phyloP scores from a whole-genome alignment of 1,284 basidiomycete genomes.

The Butyriboletus pseudospeciosus region DNA sequence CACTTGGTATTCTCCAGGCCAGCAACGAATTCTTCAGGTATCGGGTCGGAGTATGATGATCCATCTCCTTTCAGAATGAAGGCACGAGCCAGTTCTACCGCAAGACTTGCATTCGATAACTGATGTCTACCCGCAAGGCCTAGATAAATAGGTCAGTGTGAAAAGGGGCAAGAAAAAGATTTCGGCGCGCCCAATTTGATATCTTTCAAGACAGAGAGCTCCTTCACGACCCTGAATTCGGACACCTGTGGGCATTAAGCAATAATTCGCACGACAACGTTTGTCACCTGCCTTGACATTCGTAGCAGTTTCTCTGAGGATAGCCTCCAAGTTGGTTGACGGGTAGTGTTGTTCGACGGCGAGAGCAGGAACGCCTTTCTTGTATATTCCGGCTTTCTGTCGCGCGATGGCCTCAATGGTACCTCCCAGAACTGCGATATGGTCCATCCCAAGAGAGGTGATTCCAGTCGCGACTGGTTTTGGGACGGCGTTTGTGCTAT shows the following conservation, averaged over 20 bases:
- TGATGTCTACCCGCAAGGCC: constrained; percentile 92
- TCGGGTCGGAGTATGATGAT: constrained; percentile 24
- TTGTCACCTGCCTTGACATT: constrained; percentile 52
- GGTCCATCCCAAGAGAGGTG: constrained; percentile 89
- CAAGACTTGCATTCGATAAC: constrained; percentile 84
- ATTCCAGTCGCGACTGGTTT: constrained; percentile 87
- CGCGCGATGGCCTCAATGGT: constrained; percentile 88
- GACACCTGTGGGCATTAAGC: constrained; percentile 45
- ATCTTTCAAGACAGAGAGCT: constrained; percentile 43
- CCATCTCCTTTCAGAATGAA: constrained; percentile 48
- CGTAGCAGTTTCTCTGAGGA: constrained; percentile 63
- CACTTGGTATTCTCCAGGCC: constrained; percentile 76
- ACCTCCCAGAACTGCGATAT: constrained; percentile 86
- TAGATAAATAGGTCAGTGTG: constrained; percentile 26
- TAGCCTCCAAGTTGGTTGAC: constrained; percentile 61
- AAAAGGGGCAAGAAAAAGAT: neutral
- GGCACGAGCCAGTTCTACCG: constrained; percentile 67
- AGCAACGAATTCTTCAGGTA: constrained; percentile 54
- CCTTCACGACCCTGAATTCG: constrained; percentile 57
- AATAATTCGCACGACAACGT: neutral
- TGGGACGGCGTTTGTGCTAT: constrained; percentile 96
- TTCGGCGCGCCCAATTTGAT: constrained; percentile 60
- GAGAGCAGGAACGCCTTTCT: constrained; percentile 84
- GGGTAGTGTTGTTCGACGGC: constrained; percentile 78
- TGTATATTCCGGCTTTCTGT: constrained; percentile 98